A percentile compares a stretch with the other conserved stretches of the same genome.
Evolutionary conservation across 164 flowering plant genomes (phyloP).

Genomic region (Vitis riparia): DNA sequence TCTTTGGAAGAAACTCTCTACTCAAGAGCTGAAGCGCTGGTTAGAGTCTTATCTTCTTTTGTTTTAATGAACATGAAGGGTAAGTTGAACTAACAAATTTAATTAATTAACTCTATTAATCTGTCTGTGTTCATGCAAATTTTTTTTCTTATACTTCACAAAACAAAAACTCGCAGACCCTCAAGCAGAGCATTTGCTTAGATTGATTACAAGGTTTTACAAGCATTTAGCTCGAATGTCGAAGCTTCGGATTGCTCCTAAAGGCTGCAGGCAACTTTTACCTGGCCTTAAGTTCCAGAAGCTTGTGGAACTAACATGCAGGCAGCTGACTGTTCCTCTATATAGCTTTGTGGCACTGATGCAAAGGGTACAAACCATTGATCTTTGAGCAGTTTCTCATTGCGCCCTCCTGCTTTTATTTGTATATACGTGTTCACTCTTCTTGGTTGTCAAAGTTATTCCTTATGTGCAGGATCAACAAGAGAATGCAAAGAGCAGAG

Average conservation of each 20-base stretch:
- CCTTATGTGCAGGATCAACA: conserved; percentile 56
- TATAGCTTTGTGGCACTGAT: conserved; percentile 61
- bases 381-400: background rate
- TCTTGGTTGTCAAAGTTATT: background rate
- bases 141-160: background rate
- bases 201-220: conserved; percentile 63
- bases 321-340: conserved; percentile 67
- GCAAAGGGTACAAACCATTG: conserved; percentile 49
- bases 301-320: conserved; percentile 82
- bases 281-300: conserved; percentile 69
- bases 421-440: too few relatives aligned
- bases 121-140: background rate
- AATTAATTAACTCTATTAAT: background rate
- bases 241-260: conserved; percentile 73
- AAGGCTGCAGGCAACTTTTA: conserved; percentile 62
- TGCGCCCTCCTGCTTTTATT: background rate
- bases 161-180: conserved; percentile 43
- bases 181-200: conserved; percentile 73
- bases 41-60: conserved; percentile 61
- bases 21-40: conserved; percentile 64
- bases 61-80: conserved; percentile 71
- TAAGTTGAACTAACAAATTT: conserved; percentile 19
- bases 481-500: conserved; percentile 45
- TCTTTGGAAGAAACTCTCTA: conserved; percentile 59
- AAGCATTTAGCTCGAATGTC: conserved; percentile 74